Base-by-base conservation (phyloP, 164 flowering plant genomes). In the Chimonanthus praecox region DNA sequence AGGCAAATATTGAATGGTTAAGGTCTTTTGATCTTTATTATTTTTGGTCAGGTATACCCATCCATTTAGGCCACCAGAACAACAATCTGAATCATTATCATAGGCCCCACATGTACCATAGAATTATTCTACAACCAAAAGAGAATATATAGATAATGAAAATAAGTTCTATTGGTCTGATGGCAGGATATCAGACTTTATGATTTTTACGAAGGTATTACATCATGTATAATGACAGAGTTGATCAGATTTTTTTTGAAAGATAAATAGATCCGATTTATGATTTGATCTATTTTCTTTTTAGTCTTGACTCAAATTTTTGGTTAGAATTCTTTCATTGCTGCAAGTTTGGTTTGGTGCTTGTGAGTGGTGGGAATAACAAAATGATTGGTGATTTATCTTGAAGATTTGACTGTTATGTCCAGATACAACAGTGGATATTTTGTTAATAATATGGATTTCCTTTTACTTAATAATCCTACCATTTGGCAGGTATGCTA, bases 401-500 rank as follows among this genome's bases (percentile, higher is more conserved):
- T 54, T 54, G 60, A 54, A 54, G 11, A 54, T 54, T n/a, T 11
- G 60, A 54, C 16, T 54, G 16, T 11, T 54, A n/a, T 0, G 60
- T 54, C 3, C 2, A 54, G 16, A 15, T 54, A 5, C 16, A 10
- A 54, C 60, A 54, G 60, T 9, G 11, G 11, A 54, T 54, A 7
- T 54, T 54, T 13, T 54, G 2, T 54, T 54, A 4, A 54, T 54
- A 54, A 15, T 54, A 54, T 54, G 4, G 16, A 13, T 54, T 10
- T 13, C 45, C 58, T 47, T 49, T 6, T 9, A 0, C 1, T 15
- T 63, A 46, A 47, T 47, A 20, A 58, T 76, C 70, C 47, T 50
- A 7, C 58, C 63, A 13, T 15, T 47, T 84, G 76, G 74, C 90
- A 94, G 97, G 80, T 92, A 88, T 78, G 92, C 98, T 47, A 92